These are phyloP conservation scores for Boletus reticuloceps DNA, from an alignment of 768 basidiomycete genomes.

Conservation along the genomic window DNA sequence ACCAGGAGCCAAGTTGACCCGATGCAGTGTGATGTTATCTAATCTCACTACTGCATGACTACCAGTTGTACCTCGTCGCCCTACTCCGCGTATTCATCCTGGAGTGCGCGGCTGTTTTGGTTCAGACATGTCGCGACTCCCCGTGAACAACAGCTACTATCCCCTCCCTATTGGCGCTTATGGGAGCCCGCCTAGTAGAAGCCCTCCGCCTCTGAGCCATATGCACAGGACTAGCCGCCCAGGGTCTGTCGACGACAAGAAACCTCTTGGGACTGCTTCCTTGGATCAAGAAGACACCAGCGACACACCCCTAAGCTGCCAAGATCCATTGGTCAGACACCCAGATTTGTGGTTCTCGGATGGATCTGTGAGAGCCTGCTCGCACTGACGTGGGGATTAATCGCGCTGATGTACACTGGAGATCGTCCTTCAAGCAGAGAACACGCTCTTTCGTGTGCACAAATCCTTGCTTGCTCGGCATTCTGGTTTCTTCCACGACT, in stretches of 20 bases:
- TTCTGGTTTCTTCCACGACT: constrained; percentile 65
- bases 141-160: constrained; percentile 31
- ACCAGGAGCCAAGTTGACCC: no score
- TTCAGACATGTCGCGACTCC: constrained; percentile 23
- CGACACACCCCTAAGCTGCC: background rate
- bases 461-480: constrained; percentile 69
- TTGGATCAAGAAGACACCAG: background rate
- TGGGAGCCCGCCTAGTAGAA: constrained; percentile 27
- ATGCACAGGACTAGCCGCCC: constrained; percentile 11
- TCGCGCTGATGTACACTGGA: constrained; percentile 8
- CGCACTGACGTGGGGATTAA: background rate
- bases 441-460: constrained; percentile 69
- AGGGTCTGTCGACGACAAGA: constrained; percentile 11
- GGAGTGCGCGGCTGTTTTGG: background rate
- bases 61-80: no score
- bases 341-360: constrained; percentile 70
- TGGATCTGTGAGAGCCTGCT: constrained; percentile 45
- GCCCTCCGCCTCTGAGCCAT: constrained; percentile 25
- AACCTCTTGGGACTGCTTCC: background rate
- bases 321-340: constrained; percentile 35
- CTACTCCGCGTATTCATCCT: background rate
- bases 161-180: constrained; percentile 31
- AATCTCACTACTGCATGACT: constrained; percentile 5
- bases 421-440: constrained; percentile 63
- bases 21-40: constrained; percentile 9